Conservation (phyloP, 495 filamentous ascomycete species). For the Cercophora newfieldiana region DNA sequence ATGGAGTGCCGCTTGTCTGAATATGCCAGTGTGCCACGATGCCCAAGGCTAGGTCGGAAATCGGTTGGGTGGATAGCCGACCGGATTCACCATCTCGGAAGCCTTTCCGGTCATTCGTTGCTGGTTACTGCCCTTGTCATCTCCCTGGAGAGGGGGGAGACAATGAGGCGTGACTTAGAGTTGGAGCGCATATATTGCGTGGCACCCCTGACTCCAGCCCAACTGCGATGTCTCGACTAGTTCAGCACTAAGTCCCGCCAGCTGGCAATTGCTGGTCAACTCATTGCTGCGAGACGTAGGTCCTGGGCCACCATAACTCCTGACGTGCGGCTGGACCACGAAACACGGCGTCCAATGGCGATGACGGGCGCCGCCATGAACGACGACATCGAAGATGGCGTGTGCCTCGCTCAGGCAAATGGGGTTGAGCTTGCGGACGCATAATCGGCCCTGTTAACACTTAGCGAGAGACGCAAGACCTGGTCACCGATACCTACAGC, state of each 20-base stretch:
- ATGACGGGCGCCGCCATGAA: neutral
- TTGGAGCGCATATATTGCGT: constrained; percentile 25
- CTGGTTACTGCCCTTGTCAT: neutral
- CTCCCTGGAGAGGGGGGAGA: neutral
- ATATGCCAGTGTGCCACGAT: neutral
- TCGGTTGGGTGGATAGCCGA: neutral
- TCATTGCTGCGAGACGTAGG: neutral
- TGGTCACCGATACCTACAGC: constrained; percentile 1
- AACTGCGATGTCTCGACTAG: neutral
- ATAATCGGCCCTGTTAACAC: constrained; percentile 14
- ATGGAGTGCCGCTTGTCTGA: neutral
- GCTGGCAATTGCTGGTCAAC: neutral
- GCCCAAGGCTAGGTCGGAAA: neutral
- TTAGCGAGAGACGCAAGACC: constrained; percentile 5
- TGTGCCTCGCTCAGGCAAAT: neutral
- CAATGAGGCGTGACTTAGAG: constrained; percentile 16
- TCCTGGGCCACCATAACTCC: neutral
- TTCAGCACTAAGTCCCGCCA: neutral
- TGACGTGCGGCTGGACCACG: neutral
- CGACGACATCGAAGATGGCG: neutral
- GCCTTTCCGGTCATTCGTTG: constrained; percentile 8
- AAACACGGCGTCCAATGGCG: neutral
- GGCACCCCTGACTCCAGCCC: neutral
- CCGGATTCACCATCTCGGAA: neutral
- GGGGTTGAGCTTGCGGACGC: neutral